Evolutionary conservation across 2,329 filamentous ascomycete species (phyloP).

Genomic region (Cercospora sp.): DNA sequence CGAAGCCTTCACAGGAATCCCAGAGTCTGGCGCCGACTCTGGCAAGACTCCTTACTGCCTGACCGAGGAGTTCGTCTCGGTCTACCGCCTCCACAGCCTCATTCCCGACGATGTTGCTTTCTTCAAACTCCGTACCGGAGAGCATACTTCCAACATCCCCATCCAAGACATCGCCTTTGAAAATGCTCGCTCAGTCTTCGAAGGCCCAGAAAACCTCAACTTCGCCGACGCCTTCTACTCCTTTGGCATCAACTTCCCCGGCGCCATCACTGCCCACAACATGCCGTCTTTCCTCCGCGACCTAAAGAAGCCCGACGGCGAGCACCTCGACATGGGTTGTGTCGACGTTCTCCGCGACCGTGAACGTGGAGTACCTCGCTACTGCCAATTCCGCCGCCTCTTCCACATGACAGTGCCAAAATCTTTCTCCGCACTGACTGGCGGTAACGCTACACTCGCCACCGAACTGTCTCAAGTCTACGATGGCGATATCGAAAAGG

Average conservation of each 20-base stretch:
- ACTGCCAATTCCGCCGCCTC: conserved; percentile 49
- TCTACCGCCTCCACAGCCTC: conserved; percentile 48
- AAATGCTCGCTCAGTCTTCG: conserved; percentile 39
- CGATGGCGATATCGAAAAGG: conserved; percentile 44
- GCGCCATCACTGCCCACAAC: conserved; percentile 48
- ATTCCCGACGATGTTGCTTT: conserved; percentile 43
- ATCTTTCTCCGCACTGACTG: conserved; percentile 46
- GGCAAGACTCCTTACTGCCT: conserved; percentile 45
- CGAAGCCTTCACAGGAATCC: conserved; percentile 46
- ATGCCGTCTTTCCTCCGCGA: conserved; percentile 47
- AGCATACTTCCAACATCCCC: conserved; percentile 37
- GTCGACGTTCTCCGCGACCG: conserved; percentile 52
- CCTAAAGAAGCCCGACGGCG: conserved; percentile 46
- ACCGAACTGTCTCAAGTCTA: conserved; percentile 44
- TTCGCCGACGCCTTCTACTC: conserved; percentile 48
- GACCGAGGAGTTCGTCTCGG: conserved; percentile 50
- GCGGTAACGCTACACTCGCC: conserved; percentile 43
- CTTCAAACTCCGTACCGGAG: conserved; percentile 36
- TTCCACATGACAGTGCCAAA: conserved; percentile 43
- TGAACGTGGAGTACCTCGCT: conserved; percentile 51
- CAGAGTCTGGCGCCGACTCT: conserved; percentile 44
- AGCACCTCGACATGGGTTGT: conserved; percentile 48
- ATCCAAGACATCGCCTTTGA: conserved; percentile 41
- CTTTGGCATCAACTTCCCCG: conserved; percentile 53
- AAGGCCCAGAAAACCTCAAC: conserved; percentile 28